These are phyloP conservation scores for Collariella sp. DNA, from an alignment of 495 filamentous ascomycete species.

Conservation along the genomic window DNA sequence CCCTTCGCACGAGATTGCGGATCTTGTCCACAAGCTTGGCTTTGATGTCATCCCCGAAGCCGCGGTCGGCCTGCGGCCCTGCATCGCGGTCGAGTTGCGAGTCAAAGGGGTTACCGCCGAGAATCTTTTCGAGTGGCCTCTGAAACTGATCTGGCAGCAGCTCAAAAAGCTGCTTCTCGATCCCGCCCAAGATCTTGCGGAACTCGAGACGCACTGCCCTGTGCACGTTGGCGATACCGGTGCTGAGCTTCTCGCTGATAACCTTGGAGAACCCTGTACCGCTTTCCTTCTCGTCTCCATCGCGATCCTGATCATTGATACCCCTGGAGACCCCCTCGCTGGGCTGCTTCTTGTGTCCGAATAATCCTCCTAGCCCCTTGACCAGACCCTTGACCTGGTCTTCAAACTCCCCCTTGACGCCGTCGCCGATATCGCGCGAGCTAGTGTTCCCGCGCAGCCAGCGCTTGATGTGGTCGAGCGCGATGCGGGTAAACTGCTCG, in stretches of 20 bases:
- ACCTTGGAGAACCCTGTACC: constrained; percentile 27
- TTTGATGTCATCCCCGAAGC: constrained; percentile 27
- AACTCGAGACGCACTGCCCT: constrained; percentile 31
- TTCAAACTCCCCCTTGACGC: constrained; percentile 29
- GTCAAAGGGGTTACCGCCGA: constrained; percentile 32
- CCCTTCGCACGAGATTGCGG: constrained; percentile 24
- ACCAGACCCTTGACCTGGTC: constrained; percentile 32
- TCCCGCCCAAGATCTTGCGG: constrained; percentile 25
- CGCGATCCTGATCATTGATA: constrained; percentile 14
- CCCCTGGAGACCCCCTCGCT: constrained; percentile 16
- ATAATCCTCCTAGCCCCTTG: constrained; percentile 28
- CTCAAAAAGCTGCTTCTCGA: constrained; percentile 31
- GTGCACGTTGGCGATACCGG: constrained; percentile 26
- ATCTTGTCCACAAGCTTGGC: constrained; percentile 29
- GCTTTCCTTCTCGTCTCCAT: constrained; percentile 7
- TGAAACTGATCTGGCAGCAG: constrained; percentile 29
- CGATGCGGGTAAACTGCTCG: constrained; percentile 30
- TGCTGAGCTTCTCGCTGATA: constrained; percentile 32
- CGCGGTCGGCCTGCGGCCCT: constrained; percentile 16
- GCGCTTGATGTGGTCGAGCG: constrained; percentile 28
- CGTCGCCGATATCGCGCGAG: constrained; percentile 28
- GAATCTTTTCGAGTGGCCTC: constrained; percentile 28
- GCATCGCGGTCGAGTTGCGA: constrained; percentile 24
- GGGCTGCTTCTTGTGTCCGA: constrained; percentile 21
- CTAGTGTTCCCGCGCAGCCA: constrained; percentile 31